phyloP scores from a whole-genome alignment of 2,329 filamentous ascomycete genomes.

The Pseudocercospora macadamiae region DNA sequence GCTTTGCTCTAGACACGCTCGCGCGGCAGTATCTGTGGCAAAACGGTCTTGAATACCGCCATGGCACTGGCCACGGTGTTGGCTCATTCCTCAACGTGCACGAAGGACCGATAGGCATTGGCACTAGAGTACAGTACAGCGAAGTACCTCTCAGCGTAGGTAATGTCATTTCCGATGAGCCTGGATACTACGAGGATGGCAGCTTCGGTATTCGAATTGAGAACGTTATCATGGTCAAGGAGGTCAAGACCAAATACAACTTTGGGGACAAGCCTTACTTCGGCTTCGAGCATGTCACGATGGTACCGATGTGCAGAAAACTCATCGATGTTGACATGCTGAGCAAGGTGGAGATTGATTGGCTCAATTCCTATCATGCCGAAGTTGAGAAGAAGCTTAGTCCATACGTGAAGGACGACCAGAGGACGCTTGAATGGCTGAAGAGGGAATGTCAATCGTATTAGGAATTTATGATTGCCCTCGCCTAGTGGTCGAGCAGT shows the following conservation, averaged over 20 bases:
- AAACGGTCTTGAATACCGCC: conserved; percentile 89
- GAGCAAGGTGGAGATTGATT: conserved; percentile 73
- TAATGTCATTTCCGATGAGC: conserved; percentile 93
- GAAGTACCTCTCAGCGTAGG: conserved; percentile 89
- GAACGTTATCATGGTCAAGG: conserved; percentile 88
- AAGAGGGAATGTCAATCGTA: conserved; percentile 79
- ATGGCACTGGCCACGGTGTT: conserved; percentile 94
- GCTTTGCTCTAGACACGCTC: conserved; percentile 85
- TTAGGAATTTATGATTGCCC: neutral
- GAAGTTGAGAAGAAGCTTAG: conserved; percentile 83
- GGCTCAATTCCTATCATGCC: conserved; percentile 83
- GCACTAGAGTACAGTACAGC: conserved; percentile 85
- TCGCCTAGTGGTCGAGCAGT: neutral
- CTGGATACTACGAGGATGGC: conserved; percentile 96
- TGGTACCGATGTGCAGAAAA: conserved; percentile 92
- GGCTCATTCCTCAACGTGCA: conserved; percentile 96
- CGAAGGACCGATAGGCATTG: conserved; percentile 95
- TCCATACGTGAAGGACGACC: conserved; percentile 72
- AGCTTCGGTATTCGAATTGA: conserved; percentile 95
- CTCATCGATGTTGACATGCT: conserved; percentile 77
- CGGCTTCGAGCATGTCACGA: conserved; percentile 94
- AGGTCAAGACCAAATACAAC: conserved; percentile 81
- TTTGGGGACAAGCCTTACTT: conserved; percentile 95
- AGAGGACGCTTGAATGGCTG: conserved; percentile 76
- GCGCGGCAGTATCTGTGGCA: conserved; percentile 93